phyloP scores from a whole-genome alignment of 352 stramenopile species.

The Globisporangium lucens region DNA sequence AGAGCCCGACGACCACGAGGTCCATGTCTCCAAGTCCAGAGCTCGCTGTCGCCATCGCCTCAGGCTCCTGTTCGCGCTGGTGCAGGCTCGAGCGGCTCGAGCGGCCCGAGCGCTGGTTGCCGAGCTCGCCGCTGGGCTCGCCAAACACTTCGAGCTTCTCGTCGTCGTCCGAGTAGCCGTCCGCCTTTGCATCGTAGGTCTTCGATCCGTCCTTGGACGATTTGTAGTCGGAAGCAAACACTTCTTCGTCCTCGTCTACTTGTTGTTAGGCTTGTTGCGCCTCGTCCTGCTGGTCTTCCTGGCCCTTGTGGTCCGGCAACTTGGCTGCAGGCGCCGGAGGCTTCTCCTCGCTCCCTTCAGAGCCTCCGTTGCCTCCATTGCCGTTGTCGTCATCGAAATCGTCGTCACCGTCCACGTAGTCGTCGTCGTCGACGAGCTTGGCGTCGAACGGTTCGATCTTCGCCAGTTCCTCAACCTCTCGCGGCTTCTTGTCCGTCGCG shows the following conservation, averaged over 20 bases:
- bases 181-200: not conserved
- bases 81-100: no score
- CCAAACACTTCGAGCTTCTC: constrained; percentile 48
- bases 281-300: constrained; percentile 13
- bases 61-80: constrained; percentile 1
- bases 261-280: constrained; percentile 14
- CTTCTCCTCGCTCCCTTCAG: constrained; percentile 1
- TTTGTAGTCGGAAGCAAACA: constrained; percentile 25
- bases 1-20: constrained; percentile 39
- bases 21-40: constrained; percentile 17
- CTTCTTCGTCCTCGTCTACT: constrained; percentile 15
- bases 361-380: not conserved
- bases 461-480: not conserved
- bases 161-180: constrained; percentile 13
- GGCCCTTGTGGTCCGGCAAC: constrained; percentile 15
- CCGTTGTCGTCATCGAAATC: constrained; percentile 8
- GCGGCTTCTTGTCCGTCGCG: not conserved
- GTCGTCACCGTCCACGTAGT: constrained; percentile 17
- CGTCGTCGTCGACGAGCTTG: constrained; percentile 23
- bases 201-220: not conserved
- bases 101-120: constrained; percentile 20
- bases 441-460: constrained; percentile 18
- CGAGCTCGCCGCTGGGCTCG: constrained; percentile 9
- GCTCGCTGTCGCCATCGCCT: not conserved
- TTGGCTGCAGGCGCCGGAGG: not conserved